Evolutionary conservation across 345 rosid genomes (phyloP).

Genomic region (Microthlaspi erraticum): DNA sequence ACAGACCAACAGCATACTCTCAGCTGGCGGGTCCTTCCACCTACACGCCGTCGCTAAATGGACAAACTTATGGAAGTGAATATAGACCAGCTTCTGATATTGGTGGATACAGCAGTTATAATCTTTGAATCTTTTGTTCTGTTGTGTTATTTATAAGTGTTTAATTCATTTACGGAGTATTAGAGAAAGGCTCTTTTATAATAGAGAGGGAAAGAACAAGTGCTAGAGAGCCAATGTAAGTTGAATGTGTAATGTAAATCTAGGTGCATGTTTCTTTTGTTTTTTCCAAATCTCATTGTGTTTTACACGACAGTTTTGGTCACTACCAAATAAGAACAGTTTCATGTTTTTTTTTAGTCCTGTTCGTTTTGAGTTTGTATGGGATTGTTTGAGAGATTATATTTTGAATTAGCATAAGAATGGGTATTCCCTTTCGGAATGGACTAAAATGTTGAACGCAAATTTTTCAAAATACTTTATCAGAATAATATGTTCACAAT

Average conservation of each 20-base stretch:
- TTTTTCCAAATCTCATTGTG: neutral
- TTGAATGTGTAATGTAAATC: conserved; percentile 41
- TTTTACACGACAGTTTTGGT: conserved; percentile 24
- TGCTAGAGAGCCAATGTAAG: conserved; percentile 29
- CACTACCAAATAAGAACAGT: conserved; percentile 14
- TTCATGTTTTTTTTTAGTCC: neutral
- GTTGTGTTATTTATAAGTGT: conserved; percentile 9
- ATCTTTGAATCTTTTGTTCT: conserved; percentile 26
- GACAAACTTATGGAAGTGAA: conserved; percentile 42
- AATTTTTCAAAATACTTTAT: neutral
- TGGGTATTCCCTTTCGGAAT: neutral
- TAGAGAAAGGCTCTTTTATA: conserved; percentile 24
- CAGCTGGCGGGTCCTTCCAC: conserved; percentile 33
- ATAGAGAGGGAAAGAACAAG: conserved; percentile 24
- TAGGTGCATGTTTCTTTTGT: conserved; percentile 7
- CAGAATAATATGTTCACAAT: neutral
- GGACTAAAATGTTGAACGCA: neutral
- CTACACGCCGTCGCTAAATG: conserved; percentile 34
- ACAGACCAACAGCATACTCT: conserved; percentile 41
- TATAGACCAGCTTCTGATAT: conserved; percentile 44
- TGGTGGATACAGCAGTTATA: conserved; percentile 42
- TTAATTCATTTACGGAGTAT: conserved; percentile 10
- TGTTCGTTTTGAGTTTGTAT: neutral
- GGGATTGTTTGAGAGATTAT: neutral
- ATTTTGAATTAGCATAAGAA: neutral